Evolutionary conservation across 108 stramenopile genomes (phyloP), one percentile per base, ranked within the genome.

Genomic region (Nitzschia putrida): DNA sequence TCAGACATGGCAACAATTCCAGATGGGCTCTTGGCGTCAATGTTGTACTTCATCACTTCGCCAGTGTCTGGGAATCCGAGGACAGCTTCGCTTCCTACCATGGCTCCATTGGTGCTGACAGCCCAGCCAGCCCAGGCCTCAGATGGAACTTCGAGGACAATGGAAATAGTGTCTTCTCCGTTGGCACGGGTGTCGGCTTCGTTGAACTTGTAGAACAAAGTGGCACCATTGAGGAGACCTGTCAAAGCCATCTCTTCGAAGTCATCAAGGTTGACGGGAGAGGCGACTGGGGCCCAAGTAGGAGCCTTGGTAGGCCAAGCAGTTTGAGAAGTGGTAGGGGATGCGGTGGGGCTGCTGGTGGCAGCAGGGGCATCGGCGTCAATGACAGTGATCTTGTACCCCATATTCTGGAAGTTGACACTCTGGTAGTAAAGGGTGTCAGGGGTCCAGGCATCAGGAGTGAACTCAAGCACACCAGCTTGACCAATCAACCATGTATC

Each of bases 41-140:
- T 12, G 50, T 41, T 58, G 53, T 87, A 87, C 73, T 87, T 84
- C 21, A 39, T 20, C 1, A 69, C 57, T 69, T 53, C 67, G 8
- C 58, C 42, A 34, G 71, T 75, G 56, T 61, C 83, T 8, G 83
- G 80, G 12, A 81, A 26, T 3, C 80, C 83, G 72, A 86, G 78
- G 44, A 86, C 77, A 41, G 82, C 82, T 12, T 80, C 69, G 37
- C 61, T 57, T 1, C 73, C 77, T 39, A 80, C 23, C 82, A 86
- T 86, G 52, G 25, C 22, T 13, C 63, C 72, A 39, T 44, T 44
- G 18, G 61, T 58, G 21, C 60, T 73, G 40, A 69, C 44, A 7
- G 64, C 83, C 69, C 82, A 64, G 7, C 53, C 77, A 34, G 76
- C 40, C 74, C 85, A 82, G 7, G 79, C 70, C 57, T 39, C 51